Evolutionary conservation across 1,284 basidiomycete species (phyloP), one percentile per base, ranked within the genome.

Genomic region (Coniferiporia weirii): DNA sequence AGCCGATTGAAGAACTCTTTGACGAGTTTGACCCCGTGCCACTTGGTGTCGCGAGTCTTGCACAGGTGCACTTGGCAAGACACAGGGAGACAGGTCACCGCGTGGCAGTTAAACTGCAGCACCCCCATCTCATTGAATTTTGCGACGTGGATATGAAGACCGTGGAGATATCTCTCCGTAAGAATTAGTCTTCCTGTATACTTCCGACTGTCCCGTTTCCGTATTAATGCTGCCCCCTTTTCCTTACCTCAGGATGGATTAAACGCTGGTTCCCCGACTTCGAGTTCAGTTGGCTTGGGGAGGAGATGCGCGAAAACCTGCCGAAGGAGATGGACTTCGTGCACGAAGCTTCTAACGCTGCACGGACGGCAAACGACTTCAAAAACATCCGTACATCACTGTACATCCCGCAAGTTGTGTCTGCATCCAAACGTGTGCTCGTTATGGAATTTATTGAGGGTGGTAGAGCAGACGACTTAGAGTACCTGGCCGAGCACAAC

Each of bases 31-130:
- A 98, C 65, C 84, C 85, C 3, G 78, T 79, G n/a, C 96, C 97
- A 9, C 90, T 99, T 57, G 97, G 97, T 5, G 94, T 97, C 8
- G 95, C 95, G 4, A 95, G 87, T 68, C 75, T 99, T 36, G 96
- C 95, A 6, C 96, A 99, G 72, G 97, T 99, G 5, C 97, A 99
- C 73, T 82, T 89, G 17, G 97, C 89, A 0, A 79, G 76, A 6
- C 86, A 94, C 65, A 82, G 83, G 53, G 76, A 82, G 49, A 85
- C 87, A 1, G 89, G 91, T 1, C 79, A 80, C 66, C 74, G 77
- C 48, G 93, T 96, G n/a, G 97, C 97, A 10, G 88, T 99, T 61
- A 99, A 99, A 84, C 72, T 99, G 49, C 96, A 99, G 79, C 97
- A 99, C 71, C 95, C 97, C 3, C 91, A 92, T 70, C 79, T 99